These are phyloP conservation scores for Eucalyptus paniculata DNA, from an alignment of 345 rosid species.

Conservation along the genomic window DNA sequence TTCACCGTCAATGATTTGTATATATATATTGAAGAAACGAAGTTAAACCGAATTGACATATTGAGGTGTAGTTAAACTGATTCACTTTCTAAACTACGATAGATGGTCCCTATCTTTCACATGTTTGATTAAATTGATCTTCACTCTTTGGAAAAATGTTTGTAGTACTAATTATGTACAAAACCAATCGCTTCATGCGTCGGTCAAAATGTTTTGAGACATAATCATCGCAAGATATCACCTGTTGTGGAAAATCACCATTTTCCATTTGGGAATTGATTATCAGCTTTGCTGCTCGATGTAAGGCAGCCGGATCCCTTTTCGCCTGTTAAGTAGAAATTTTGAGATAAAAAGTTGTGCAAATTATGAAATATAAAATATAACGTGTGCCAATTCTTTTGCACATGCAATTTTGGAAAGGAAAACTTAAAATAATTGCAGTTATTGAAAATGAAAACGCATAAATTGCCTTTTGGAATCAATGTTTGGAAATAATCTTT, in stretches of 20 bases:
- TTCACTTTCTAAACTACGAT: not conserved
- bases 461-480: too few relatives aligned
- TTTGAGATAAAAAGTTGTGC: too few relatives aligned
- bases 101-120: not conserved
- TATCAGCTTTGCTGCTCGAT: not conserved
- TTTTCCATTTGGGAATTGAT: not conserved
- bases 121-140: not conserved
- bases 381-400: too few relatives aligned
- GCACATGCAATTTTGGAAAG: too few relatives aligned
- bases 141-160: not conserved
- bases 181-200: too few relatives aligned
- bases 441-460: too few relatives aligned
- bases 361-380: too few relatives aligned
- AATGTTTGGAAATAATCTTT: fast-evolving
- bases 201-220: not conserved
- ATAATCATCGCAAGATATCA: not conserved
- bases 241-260: not conserved
- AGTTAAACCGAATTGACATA: not conserved
- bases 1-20: not conserved
- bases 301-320: not conserved
- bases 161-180: not conserved
- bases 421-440: too few relatives aligned
- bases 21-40: not conserved
- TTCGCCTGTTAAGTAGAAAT: not conserved
- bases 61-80: not conserved